phyloP scores from a whole-genome alignment of 2,329 filamentous ascomycete species.

The Septoria linicola region DNA sequence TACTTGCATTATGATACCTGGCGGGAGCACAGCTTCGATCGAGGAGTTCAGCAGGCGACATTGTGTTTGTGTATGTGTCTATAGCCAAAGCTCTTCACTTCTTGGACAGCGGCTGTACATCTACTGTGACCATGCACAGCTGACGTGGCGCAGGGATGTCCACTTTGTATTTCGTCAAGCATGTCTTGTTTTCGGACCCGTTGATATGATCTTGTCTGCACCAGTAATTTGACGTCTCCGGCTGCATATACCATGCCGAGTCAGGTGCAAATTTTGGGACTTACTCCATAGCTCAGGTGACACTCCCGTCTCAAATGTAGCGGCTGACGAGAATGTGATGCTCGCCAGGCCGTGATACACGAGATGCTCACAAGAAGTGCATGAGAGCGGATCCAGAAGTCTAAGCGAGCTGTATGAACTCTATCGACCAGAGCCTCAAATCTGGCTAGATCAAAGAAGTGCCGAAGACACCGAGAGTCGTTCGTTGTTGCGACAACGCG shows the following conservation, averaged over 20 bases:
- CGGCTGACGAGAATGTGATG: slow-evolving; percentile 15
- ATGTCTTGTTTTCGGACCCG: neutral
- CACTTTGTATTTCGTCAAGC: neutral
- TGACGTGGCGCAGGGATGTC: neutral
- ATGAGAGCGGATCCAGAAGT: neutral
- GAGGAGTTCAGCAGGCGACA: neutral
- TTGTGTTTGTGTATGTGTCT: slow-evolving; percentile 1
- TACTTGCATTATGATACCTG: neutral
- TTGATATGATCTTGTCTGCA: neutral
- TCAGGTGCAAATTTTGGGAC: neutral
- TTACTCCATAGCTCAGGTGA: slow-evolving; percentile 8
- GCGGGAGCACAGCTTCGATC: slow-evolving; percentile 5
- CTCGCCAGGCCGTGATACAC: slow-evolving; percentile 7
- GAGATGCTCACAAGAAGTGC: slow-evolving; percentile 4
- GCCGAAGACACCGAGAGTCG: slow-evolving; percentile 1
- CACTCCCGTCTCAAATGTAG: neutral
- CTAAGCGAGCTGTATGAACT: no score
- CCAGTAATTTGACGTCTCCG: neutral
- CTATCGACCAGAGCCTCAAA: neutral
- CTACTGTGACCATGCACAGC: neutral
- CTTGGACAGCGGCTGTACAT: neutral
- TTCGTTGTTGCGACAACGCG: neutral
- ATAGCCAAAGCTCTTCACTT: slow-evolving; percentile 1
- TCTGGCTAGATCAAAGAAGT: neutral
- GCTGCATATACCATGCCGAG: neutral